Base-by-base conservation (phyloP, 2,329 filamentous ascomycete genomes). In the Colletotrichum aenigma region DNA sequence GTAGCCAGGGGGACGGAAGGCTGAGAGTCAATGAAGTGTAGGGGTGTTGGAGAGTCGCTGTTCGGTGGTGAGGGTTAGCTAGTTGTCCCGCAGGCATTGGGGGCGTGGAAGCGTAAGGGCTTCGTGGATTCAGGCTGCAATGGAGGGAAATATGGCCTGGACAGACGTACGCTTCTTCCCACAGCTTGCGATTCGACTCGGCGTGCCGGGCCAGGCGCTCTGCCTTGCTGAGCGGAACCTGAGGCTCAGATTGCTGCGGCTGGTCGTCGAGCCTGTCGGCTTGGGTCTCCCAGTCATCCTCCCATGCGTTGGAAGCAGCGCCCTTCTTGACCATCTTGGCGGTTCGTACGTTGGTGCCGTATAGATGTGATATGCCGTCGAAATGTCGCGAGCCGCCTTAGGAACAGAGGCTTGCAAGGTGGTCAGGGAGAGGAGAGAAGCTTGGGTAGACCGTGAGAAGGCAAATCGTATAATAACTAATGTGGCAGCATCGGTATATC, bases 241-340 rank as follows among this genome's bases (percentile, higher is more conserved):
- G 84, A 21, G 84, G 81, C 66, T 80, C 80, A 43, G 81, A 80
- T 71, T 80, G 79, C 36, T 83, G 80, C n/a, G 84, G 79, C 69
- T 85, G 86, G 77, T 85, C 83, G 43, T 82, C 81, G 64, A 84
- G 82, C 74, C 83, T 89, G 83, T 98, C 95, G 73, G 94, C 95
- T 82, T 94, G 90, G 7, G 88, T 86, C 83, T 96, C 95, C 96
- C 96, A 98, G 81, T 98, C 95, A 80, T 98, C 90, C 38, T 96
- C 95, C 96, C 96, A 98, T 24, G 95, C 96, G 83, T 96, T 92
- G 48, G 94, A 93, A 74, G 93, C 84, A 26, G 84, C 84, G 64
- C 79, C 88, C 86, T 83, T 86, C 85, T 87, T 87, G 79, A 82
- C 80, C 88, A 88, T 88, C 83, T 85, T 87, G 79, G 78, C 18